Conservation (phyloP, 2,329 filamentous ascomycete genomes). For the Monilinia laxa region DNA sequence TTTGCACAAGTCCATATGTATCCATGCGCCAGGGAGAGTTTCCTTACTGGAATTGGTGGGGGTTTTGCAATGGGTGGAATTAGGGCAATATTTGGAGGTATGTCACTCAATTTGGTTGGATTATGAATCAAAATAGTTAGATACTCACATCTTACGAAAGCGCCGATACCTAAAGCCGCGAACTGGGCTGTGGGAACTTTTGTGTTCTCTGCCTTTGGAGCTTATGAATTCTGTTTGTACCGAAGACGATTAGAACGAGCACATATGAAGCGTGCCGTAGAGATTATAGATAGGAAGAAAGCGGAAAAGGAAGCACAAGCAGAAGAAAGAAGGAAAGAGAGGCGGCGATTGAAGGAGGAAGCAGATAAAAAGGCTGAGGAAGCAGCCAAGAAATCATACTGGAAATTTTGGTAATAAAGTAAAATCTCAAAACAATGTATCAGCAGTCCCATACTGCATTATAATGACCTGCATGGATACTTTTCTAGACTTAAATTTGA, state of each 20-base stretch:
- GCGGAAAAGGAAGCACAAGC: slow-evolving; percentile 57
- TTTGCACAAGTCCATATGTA: slow-evolving; percentile 71
- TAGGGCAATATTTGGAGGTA: slow-evolving; percentile 74
- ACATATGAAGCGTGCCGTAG: slow-evolving; percentile 82
- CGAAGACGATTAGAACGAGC: slow-evolving; percentile 71
- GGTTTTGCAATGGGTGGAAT: slow-evolving; percentile 75
- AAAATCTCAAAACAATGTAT: slow-evolving; percentile 8
- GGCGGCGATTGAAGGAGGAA: slow-evolving; percentile 46
- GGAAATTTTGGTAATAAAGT: slow-evolving; percentile 39
- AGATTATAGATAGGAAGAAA: slow-evolving; percentile 75
- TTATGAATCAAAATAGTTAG: not conserved
- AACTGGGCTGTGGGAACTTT: slow-evolving; percentile 87
- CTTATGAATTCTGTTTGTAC: slow-evolving; percentile 83
- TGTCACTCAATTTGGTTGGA: slow-evolving; percentile 23
- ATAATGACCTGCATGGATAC: slow-evolving; percentile 6
- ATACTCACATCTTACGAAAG: slow-evolving; percentile 43
- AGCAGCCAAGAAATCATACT: slow-evolving; percentile 33
- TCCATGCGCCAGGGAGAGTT: slow-evolving; percentile 80
- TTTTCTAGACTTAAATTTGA: not conserved
- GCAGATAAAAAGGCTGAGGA: slow-evolving; percentile 42
- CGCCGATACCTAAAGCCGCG: slow-evolving; percentile 63
- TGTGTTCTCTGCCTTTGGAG: slow-evolving; percentile 63
- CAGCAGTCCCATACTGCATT: slow-evolving; percentile 12
- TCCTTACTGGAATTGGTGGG: slow-evolving; percentile 78
- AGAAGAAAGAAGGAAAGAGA: slow-evolving; percentile 45